Base-by-base conservation (phyloP, 2,329 filamentous ascomycete species). In the Botrytis byssoidea region DNA sequence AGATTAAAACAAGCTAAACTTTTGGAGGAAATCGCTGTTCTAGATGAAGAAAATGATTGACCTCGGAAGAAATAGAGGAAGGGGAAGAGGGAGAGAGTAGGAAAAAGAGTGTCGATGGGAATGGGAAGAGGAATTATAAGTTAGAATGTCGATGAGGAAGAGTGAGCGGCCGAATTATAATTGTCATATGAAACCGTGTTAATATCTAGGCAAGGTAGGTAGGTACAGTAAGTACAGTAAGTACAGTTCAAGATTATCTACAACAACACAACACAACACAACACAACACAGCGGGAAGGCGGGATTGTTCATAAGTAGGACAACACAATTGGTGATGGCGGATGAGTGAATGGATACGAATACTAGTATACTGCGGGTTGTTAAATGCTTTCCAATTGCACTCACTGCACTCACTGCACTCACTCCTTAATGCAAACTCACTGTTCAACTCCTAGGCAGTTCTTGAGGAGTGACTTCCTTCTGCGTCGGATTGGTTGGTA, bases 161-260 rank as follows among this genome's bases (percentile, higher is more conserved):
- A 16, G 35, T 22, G 51, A 69, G 42, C 12, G 25, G 35, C 40
- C 25, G 29, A 18, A 55, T 69, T 18, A 51, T 25, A 22, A 51
- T 42, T 46, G 32, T 69, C 48, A 60, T 51, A 60, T 72, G 71
- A 72, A 72, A 68, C 40, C 71, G 71, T 72, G 71, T 72, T 72
- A 72, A 67, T 68, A 72, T 66, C 60, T 44, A 29, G 51, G 46
- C 7, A 35, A 55, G n/a, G 51, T n/a, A 40, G 37, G 37, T 40
- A 40, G 37, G 37, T 40, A n/a, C n/a, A n/a, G n/a, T n/a, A 40
- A 4, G 35, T 35, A 40, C 37, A 40, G 37, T 10, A 12, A 8
- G 51, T 57, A 18, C n/a, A 16, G 48, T n/a, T n/a, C 48, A 14
- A 25, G 12, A 55, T 55, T 55, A 55, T 55, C 25, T 55, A n/a